Evolutionary conservation across 805 yeast species (phyloP).

Genomic region (Millerozyma miso): DNA sequence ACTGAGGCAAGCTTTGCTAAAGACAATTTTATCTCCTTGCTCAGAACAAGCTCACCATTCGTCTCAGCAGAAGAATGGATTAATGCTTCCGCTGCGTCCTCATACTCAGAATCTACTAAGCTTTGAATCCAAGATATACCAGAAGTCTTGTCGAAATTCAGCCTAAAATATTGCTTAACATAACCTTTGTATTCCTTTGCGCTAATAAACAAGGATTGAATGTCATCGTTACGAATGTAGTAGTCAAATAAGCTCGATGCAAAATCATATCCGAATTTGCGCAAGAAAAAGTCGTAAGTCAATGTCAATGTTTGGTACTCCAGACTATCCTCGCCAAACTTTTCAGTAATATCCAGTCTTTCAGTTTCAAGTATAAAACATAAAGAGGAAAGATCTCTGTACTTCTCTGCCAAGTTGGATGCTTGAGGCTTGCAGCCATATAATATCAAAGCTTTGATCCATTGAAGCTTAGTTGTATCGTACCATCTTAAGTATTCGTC

Average conservation of each 20-base stretch:
- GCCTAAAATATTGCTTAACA: slow-evolving; percentile 50
- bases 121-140: slow-evolving; percentile 72
- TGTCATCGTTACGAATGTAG: slow-evolving; percentile 50
- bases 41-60: slow-evolving; percentile 38
- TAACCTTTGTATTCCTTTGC: slow-evolving; percentile 50
- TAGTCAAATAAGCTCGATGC: slow-evolving; percentile 60
- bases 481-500: slow-evolving; percentile 32
- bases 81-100: slow-evolving; percentile 47
- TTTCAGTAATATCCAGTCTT: slow-evolving; percentile 17
- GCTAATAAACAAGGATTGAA: slow-evolving; percentile 50
- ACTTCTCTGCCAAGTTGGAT: slow-evolving; percentile 58
- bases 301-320: slow-evolving; percentile 14
- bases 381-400: slow-evolving; percentile 61
- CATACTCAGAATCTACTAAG: slow-evolving; percentile 47
- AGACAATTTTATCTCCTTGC: slow-evolving; percentile 56
- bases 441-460: slow-evolving; percentile 60
- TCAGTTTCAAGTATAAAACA: slow-evolving; percentile 45
- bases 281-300: slow-evolving; percentile 49
- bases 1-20: slow-evolving; percentile 67
- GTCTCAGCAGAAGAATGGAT: slow-evolving; percentile 30
- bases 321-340: slow-evolving; percentile 11
- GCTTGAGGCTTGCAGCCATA: slow-evolving; percentile 51
- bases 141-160: slow-evolving; percentile 38
- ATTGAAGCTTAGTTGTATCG: slow-evolving; percentile 28
- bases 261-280: slow-evolving; percentile 62